Conservation (phyloP, 164 flowering plant genomes). For the Santalum album region DNA sequence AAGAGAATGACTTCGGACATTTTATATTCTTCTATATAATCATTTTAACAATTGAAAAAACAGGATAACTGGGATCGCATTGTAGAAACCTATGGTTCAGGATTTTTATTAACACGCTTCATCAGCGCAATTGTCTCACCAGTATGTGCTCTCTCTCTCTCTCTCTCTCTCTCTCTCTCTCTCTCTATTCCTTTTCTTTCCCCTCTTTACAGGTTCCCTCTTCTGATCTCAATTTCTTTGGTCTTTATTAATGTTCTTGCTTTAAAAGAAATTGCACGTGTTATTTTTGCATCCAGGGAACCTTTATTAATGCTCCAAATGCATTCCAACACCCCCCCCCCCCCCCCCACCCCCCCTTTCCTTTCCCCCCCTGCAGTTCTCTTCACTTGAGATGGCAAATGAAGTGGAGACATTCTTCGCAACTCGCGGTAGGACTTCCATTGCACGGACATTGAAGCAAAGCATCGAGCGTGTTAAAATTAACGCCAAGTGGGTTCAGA, state of each 20-base stretch:
- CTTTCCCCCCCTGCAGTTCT: slow-evolving; percentile 40
- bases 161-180: too few relatives aligned
- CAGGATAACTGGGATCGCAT: slow-evolving; percentile 88
- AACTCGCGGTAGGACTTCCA: slow-evolving; percentile 42
- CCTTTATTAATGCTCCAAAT: background rate
- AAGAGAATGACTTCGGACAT: background rate
- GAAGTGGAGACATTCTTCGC: slow-evolving; percentile 78
- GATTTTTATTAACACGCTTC: slow-evolving; percentile 67
- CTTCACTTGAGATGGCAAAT: slow-evolving; percentile 57
- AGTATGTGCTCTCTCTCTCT: slow-evolving; percentile 25
- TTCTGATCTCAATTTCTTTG: background rate
- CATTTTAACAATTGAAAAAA: slow-evolving; percentile 5
- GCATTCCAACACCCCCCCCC: too few relatives aligned
- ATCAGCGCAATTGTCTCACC: slow-evolving; percentile 66
- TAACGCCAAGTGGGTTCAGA: slow-evolving; percentile 71
- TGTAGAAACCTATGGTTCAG: slow-evolving; percentile 59
- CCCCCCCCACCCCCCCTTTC: too few relatives aligned
- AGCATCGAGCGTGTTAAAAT: slow-evolving; percentile 79
- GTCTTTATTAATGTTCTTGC: too few relatives aligned
- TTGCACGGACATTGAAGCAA: slow-evolving; percentile 89
- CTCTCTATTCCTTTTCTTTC: too few relatives aligned
- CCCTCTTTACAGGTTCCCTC: background rate
- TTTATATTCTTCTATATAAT: slow-evolving; percentile 2
- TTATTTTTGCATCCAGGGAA: background rate
- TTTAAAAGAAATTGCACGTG: background rate